Evolutionary conservation across 768 basidiomycete species (phyloP).

Genomic region (Amanita polypyramis): DNA sequence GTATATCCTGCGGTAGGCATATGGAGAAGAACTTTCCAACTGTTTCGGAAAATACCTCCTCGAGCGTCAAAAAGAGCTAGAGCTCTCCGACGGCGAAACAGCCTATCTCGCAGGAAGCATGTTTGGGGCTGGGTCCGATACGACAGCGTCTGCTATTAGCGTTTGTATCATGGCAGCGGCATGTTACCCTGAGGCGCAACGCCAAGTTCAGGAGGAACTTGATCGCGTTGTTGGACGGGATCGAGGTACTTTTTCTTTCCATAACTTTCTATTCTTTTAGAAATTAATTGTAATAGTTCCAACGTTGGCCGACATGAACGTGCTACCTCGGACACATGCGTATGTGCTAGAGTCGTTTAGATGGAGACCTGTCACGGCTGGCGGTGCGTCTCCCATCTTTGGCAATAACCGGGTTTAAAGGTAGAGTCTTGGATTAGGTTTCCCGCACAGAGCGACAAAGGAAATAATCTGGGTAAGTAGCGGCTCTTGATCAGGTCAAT

Average conservation of each 20-base stretch:
- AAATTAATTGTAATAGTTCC: conserved; percentile 24
- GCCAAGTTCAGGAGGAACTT: conserved; percentile 41
- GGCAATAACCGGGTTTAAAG: background rate
- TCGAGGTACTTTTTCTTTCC: conserved; percentile 18
- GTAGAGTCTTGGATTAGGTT: conserved; percentile 21
- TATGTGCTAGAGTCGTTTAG: conserved; percentile 40
- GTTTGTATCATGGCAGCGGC: conserved; percentile 49
- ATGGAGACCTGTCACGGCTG: conserved; percentile 40
- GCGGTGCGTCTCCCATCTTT: conserved; percentile 21
- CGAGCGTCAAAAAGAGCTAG: conserved; percentile 42
- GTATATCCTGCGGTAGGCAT: conserved; percentile 14
- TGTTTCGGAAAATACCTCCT: conserved; percentile 52
- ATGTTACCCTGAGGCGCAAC: conserved; percentile 41
- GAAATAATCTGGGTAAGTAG: conserved; percentile 52
- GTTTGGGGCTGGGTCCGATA: conserved; percentile 60
- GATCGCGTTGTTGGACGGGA: conserved; percentile 41
- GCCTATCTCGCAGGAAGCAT: conserved; percentile 56
- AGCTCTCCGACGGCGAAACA: conserved; percentile 44
- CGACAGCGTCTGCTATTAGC: conserved; percentile 50
- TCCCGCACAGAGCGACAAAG: conserved; percentile 52
- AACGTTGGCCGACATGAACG: conserved; percentile 28
- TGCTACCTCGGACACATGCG: conserved; percentile 34
- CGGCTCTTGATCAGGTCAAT: background rate
- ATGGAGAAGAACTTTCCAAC: conserved; percentile 24
- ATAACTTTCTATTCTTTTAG: background rate